Percentiles rank a stretch among this genome's conserved stretches.
Evolutionary conservation across 2,329 filamentous ascomycete genomes (phyloP).

Genomic region (Dryadomyces quercivorus): DNA sequence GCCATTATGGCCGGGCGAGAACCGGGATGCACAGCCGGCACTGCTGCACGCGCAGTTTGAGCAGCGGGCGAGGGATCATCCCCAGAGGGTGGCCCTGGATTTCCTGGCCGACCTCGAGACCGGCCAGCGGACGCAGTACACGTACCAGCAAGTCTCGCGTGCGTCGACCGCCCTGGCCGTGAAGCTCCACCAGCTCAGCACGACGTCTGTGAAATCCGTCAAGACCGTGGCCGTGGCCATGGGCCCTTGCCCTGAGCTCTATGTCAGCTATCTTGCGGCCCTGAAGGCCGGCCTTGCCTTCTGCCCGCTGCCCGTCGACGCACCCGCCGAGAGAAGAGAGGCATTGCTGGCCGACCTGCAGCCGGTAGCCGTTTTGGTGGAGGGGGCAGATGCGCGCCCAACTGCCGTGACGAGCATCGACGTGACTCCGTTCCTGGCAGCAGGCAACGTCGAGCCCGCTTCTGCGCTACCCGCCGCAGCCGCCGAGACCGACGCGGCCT

Average conservation of each 20-base stretch:
- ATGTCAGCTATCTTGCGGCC: constrained; percentile 22
- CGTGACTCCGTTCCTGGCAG: not conserved
- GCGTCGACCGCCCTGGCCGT: not conserved
- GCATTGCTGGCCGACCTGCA: constrained; percentile 14
- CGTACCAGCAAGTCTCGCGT: not conserved
- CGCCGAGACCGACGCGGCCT: constrained; percentile 21
- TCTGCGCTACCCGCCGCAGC: not conserved
- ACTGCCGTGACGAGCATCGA: not conserved
- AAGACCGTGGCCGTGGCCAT: constrained; percentile 11
- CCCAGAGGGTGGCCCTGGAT: not conserved
- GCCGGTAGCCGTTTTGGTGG: not conserved
- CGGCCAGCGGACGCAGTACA: not conserved
- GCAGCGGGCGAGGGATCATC: not conserved
- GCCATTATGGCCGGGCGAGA: not conserved
- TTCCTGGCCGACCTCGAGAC: not conserved
- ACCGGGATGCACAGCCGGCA: not conserved
- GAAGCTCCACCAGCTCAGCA: not conserved
- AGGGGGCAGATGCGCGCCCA: not conserved
- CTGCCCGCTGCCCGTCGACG: constrained; percentile 24
- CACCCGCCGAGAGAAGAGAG: constrained; percentile 16
- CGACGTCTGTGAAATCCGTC: not conserved
- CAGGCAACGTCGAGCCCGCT: not conserved
- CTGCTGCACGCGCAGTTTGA: not conserved
- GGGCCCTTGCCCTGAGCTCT: constrained; percentile 20
- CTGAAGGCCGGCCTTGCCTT: constrained; percentile 24